A percentile compares a stretch with the other conserved stretches of the same genome.
These are phyloP conservation scores for Aspergillus novofumigatus DNA, from an alignment of 2,329 filamentous ascomycete species.

Conservation along the genomic window DNA sequence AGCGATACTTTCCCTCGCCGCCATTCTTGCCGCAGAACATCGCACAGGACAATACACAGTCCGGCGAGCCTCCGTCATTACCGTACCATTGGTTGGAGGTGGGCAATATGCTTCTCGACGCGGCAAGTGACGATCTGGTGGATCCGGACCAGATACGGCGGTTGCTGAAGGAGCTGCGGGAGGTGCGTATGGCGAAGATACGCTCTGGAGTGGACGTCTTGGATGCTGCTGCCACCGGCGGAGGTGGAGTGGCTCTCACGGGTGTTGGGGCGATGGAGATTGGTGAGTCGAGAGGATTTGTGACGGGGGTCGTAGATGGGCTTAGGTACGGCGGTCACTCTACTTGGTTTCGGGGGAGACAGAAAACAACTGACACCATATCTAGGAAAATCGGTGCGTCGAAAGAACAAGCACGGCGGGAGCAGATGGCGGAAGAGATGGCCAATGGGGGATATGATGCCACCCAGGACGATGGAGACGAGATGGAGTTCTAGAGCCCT, in stretches of 20 bases:
- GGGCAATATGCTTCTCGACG: conserved; percentile 78
- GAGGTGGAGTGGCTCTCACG: conserved; percentile 67
- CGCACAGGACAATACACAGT: conserved; percentile 56
- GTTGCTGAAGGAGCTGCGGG: conserved; percentile 73
- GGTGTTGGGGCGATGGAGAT: conserved; percentile 93
- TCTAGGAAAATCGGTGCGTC: conserved; percentile 72
- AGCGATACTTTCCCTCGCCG: conserved; percentile 50
- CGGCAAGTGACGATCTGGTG: conserved; percentile 77
- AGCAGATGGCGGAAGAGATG: conserved; percentile 68
- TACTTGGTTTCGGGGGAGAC: neutral
- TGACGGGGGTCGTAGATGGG: conserved; percentile 81
- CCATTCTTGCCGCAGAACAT: conserved; percentile 78
- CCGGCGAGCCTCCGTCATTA: conserved; percentile 43
- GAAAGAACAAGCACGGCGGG: conserved; percentile 70
- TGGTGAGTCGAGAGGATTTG: conserved; percentile 77
- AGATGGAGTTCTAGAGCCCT: conserved; percentile 48
- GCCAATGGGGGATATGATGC: conserved; percentile 48
- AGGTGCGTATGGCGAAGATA: conserved; percentile 87
- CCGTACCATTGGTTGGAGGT: conserved; percentile 97
- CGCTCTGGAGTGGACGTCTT: conserved; percentile 67
- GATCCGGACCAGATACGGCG: conserved; percentile 69
- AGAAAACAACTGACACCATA: conserved; percentile 2
- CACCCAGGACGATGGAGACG: conserved; percentile 51
- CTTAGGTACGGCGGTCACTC: conserved; percentile 49
- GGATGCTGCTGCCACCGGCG: conserved; percentile 48